Base-by-base conservation (phyloP, 495 filamentous ascomycete species). In the Aspergillus baeticus region DNA sequence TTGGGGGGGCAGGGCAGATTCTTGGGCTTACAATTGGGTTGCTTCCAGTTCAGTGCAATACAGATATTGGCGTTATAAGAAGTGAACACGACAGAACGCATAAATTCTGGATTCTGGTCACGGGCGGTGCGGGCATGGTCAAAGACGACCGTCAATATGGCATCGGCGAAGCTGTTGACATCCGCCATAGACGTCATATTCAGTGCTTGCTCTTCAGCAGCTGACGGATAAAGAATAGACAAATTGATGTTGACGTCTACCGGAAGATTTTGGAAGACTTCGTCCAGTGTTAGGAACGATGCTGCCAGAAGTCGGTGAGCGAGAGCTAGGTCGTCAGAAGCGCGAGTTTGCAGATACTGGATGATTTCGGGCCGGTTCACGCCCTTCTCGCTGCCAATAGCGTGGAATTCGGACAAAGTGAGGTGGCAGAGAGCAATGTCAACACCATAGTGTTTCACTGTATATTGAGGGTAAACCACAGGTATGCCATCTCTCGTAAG, bases 41-140 rank as follows among this genome's bases (percentile, higher is more conserved):
- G 94, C 71, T 98, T 98, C 95, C 95, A 98, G 68, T 98, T 98
- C 49, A 98, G 64, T 4, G 92, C 91, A 34, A 89, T 92, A 69
- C 94, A 98, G 26, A 98, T 83, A 61, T 87, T 88, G 10, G 87
- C 76, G 66, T 96, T 96, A 59, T 91, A 95, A 6, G 89, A 92
- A 55, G 89, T 92, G 68, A 98, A 96, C 20, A 98, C 90, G 38
- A 98, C 86, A 8, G 87, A 92, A 17, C 92, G 79, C 66, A 92
- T 87, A 18, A 83, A 81, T 59, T 87, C 83, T 2, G 85, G 84
- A 23, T 80, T 79, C 54, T 75, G 74, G 26, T 91, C 87, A 48
- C 92, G 81, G 50, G 93, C 76, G 10, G 80, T 72, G 34, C 94
- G 82, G 11, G 92, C 91, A 70, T 98, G 94, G 52, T 96, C 89